Percentiles rank a stretch among this genome's conserved stretches.
phyloP scores from a whole-genome alignment of 305 asterid genomes.

The Caryopteris hybrid region DNA sequence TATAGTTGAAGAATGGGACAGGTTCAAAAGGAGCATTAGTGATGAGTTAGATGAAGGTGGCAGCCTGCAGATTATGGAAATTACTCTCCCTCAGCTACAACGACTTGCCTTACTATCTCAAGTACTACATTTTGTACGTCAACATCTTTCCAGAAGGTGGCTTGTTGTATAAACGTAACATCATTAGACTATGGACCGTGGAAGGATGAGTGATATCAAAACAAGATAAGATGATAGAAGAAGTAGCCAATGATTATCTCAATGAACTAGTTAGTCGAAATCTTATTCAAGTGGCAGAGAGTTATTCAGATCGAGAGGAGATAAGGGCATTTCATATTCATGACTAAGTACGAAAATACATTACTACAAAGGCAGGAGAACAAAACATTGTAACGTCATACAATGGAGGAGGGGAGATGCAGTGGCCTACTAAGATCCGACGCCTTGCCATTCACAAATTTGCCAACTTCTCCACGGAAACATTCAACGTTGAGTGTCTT shows the following conservation, averaged over 20 bases:
- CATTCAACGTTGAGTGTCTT: not conserved
- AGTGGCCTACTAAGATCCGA: conserved; percentile 9
- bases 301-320: not conserved
- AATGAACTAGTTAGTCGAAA: conserved; percentile 28
- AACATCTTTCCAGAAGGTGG: conserved; percentile 23
- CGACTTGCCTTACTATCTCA: conserved; percentile 29
- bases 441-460: conserved; percentile 21
- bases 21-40: not conserved
- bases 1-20: not conserved
- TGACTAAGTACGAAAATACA: too few species aligned
- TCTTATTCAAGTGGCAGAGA: conserved; percentile 8
- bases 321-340: not conserved
- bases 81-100: conserved; percentile 21
- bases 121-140: conserved; percentile 22
- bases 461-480: not conserved
- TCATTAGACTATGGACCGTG: conserved; percentile 20
- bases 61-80: not conserved
- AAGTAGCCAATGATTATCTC: conserved; percentile 26
- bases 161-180: not conserved
- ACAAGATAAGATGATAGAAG: conserved; percentile 13
- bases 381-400: not conserved
- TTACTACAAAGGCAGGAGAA: too few species aligned
- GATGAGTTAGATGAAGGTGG: conserved; percentile 4
- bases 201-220: conserved; percentile 27
- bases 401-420: not conserved